Evolutionary conservation across 495 filamentous ascomycete genomes (phyloP), one percentile per base, ranked within the genome.

Genomic region (Daldinia caldariorum): DNA sequence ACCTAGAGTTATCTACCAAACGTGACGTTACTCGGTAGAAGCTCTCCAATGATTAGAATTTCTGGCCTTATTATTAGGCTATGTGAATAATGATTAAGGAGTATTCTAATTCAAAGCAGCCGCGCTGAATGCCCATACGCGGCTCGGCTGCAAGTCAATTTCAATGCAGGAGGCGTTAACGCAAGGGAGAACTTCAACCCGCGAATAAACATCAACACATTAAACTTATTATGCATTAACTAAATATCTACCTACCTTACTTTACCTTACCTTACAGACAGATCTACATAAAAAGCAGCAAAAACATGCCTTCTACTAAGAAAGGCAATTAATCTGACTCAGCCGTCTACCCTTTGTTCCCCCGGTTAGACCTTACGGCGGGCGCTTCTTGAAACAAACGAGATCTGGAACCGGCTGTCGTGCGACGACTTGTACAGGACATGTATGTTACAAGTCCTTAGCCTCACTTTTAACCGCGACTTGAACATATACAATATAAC

Each of bases 31-130:
- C 18, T 22, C 45, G 37, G 37, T 54, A 35, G 34, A 14, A 6
- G 14, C 43, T 16, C 43, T 43, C 60, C 60, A 61, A 64, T 56
- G 54, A 13, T 49, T 31, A 45, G 45, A 65, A 39, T 18, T 37
- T 31, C 35, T 32, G 29, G 56, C 13, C 43, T 13, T 14, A 16
- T 32, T 18, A 58, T 58, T 72, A 43, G 69, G 16, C 34, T 35
- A 18, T 34, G 4, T 7, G 39, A 60, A 53, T 68, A 60, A 53
- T 68, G 55, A 68, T 67, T 68, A 60, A 67, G 69, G 69, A 67
- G 20, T 58, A 53, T 5, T 16, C 10, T 31, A 51, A 22, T 47
- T 3, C 29, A 53, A 12, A 66, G 62, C 57, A 34, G 47, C 58
- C 51, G 20, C 49, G 5, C 29, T 32, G 13, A 53, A 9, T 32